Conservation (phyloP, 495 filamentous ascomycete genomes). For the Tuber indicum region DNA sequence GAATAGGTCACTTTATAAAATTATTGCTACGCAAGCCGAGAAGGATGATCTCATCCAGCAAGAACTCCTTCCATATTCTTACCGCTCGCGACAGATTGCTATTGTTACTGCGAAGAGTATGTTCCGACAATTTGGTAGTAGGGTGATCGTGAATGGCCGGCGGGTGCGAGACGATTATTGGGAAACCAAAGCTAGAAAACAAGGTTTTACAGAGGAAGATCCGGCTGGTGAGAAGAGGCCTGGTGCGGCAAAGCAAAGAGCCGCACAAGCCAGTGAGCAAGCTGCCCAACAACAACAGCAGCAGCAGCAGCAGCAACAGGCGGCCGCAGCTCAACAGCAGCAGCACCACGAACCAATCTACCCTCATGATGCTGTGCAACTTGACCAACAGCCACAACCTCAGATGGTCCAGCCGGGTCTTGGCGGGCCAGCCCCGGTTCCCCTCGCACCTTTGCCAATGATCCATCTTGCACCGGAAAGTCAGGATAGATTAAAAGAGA, state of each 20-base stretch:
- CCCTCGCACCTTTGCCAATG: slow-evolving; percentile 69
- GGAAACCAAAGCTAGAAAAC: slow-evolving; percentile 93
- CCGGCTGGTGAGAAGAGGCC: slow-evolving; percentile 93
- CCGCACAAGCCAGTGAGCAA: slow-evolving; percentile 61
- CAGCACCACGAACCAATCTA: slow-evolving; percentile 52
- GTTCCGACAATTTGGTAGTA: slow-evolving; percentile 98
- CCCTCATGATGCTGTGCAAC: slow-evolving; percentile 58
- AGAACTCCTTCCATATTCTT: slow-evolving; percentile 95
- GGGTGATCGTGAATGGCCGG: slow-evolving; percentile 81
- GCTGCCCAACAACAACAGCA: slow-evolving; percentile 44
- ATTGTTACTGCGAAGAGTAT: slow-evolving; percentile 98
- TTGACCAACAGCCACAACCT: slow-evolving; percentile 50
- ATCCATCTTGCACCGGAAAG: slow-evolving; percentile 62
- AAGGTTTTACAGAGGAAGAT: slow-evolving; percentile 97
- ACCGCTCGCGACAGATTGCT: slow-evolving; percentile 93
- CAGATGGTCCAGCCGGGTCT: slow-evolving; percentile 65
- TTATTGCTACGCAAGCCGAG: slow-evolving; percentile 91
- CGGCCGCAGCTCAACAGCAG: slow-evolving; percentile 47
- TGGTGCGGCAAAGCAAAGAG: slow-evolving; percentile 79
- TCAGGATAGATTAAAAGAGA: slow-evolving; percentile 69
- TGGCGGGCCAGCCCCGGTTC: slow-evolving; percentile 57
- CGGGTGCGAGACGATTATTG: slow-evolving; percentile 97
- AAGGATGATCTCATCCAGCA: slow-evolving; percentile 94
- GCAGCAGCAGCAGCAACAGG: slow-evolving; percentile 33
- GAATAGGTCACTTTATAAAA: slow-evolving; percentile 93